Evolutionary conservation across 1,139 yeast genomes (phyloP).

Genomic region (Taphrina communis): DNA sequence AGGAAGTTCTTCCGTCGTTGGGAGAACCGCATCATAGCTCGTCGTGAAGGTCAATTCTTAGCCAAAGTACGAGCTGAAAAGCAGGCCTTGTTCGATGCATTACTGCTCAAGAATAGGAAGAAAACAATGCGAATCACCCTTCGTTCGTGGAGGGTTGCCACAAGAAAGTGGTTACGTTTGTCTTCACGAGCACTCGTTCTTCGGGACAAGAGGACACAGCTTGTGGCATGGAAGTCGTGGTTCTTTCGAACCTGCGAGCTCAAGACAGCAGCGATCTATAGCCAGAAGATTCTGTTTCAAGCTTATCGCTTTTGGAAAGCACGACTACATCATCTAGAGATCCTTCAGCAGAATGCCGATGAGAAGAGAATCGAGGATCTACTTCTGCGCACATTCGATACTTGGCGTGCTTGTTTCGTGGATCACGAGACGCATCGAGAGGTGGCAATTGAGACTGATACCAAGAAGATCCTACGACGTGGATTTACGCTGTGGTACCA

Average conservation of each 20-base stretch:
- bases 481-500: background rate
- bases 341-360: constrained; percentile 3
- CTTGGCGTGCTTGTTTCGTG: constrained; percentile 9
- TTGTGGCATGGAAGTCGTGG: constrained; percentile 22
- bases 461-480: background rate
- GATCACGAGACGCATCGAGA: background rate
- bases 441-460: background rate
- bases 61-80: constrained; percentile 13
- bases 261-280: constrained; percentile 5
- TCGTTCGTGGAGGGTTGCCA: constrained; percentile 3
- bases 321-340: constrained; percentile 4
- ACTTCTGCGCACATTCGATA: constrained; percentile 3
- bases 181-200: constrained; percentile 9
- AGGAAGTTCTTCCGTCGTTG: constrained; percentile 9
- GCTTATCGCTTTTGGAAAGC: constrained; percentile 12
- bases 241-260: constrained; percentile 27
- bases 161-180: constrained; percentile 4
- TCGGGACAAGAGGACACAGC: constrained; percentile 26
- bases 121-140: background rate
- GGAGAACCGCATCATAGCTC: constrained; percentile 19
- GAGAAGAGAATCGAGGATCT: constrained; percentile 10
- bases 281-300: background rate
- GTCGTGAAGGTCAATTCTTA: constrained; percentile 12
- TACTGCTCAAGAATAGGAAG: constrained; percentile 14
- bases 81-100: constrained; percentile 6